Evolutionary conservation across 2,329 filamentous ascomycete species (phyloP).

Genomic region (Lecanoromycetidae sp.): DNA sequence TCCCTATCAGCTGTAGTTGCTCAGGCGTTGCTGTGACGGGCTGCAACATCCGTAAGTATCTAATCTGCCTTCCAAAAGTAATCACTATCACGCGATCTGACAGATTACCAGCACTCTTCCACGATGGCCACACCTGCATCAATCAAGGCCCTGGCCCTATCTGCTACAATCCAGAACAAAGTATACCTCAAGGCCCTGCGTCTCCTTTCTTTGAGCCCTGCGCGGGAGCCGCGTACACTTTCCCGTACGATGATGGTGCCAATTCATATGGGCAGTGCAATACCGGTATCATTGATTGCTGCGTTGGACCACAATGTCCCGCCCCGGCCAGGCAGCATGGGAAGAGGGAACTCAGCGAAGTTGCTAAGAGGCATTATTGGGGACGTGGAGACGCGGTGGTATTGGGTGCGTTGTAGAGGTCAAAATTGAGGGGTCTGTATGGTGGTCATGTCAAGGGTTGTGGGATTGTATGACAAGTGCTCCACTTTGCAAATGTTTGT

Average conservation of each 20-base stretch:
- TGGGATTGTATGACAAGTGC: too few relatives aligned
- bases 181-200: constrained; percentile 7
- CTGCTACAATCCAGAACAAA: constrained; percentile 11
- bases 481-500: too few relatives aligned
- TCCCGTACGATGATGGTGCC: constrained; percentile 16
- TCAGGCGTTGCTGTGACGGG: constrained; percentile 9
- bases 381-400: too few relatives aligned
- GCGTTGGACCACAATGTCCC: constrained; percentile 6
- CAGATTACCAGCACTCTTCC: constrained; percentile 6
- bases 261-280: constrained; percentile 19
- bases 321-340: constrained; percentile 6
- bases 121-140: constrained; percentile 7
- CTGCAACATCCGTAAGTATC: constrained; percentile 6
- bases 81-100: not conserved
- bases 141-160: constrained; percentile 7
- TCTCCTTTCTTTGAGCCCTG: constrained; percentile 19
- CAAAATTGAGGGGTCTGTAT: too few relatives aligned
- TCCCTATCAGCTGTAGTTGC: constrained; percentile 14
- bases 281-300: constrained; percentile 15
- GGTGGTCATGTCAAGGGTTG: too few relatives aligned
- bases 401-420: too few relatives aligned
- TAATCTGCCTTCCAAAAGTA: not conserved
- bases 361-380: not conserved
- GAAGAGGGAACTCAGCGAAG: not conserved
- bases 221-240: constrained; percentile 19